These are phyloP conservation scores for Moringa oleifera DNA, from an alignment of 345 rosid species.

Conservation along the genomic window DNA sequence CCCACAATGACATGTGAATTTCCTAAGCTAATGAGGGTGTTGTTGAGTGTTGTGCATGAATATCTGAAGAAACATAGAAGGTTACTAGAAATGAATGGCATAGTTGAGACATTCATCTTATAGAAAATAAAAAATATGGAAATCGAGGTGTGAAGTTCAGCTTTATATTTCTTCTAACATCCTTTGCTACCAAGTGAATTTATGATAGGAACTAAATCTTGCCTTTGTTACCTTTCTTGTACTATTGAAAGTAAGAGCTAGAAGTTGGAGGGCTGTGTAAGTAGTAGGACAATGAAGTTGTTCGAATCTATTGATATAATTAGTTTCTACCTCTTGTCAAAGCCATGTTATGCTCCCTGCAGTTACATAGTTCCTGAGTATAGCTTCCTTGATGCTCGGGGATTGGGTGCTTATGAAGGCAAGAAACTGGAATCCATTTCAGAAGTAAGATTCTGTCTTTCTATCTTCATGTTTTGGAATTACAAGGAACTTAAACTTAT, in stretches of 20 bases:
- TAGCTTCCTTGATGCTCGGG: slow-evolving; percentile 94
- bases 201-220: no score
- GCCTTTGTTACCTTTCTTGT: neutral
- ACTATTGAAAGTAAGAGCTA: no score
- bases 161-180: no score
- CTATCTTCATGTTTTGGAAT: neutral
- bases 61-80: neutral
- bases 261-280: neutral
- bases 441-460: slow-evolving; percentile 38
- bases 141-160: neutral
- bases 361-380: slow-evolving; percentile 91
- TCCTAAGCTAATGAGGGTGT: no score
- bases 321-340: neutral
- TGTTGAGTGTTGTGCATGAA: neutral
- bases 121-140: neutral
- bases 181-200: no score
- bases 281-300: neutral
- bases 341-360: slow-evolving; percentile 13
- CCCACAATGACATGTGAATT: no score
- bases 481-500: neutral
- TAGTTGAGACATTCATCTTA: neutral
- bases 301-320: neutral
- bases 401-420: slow-evolving; percentile 94
- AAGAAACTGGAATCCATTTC: slow-evolving; percentile 67
- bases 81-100: neutral